Evolutionary conservation across 2,329 filamentous ascomycete species (phyloP), one percentile per base, ranked within the genome.

Genomic region (Fusarium drepaniforme): DNA sequence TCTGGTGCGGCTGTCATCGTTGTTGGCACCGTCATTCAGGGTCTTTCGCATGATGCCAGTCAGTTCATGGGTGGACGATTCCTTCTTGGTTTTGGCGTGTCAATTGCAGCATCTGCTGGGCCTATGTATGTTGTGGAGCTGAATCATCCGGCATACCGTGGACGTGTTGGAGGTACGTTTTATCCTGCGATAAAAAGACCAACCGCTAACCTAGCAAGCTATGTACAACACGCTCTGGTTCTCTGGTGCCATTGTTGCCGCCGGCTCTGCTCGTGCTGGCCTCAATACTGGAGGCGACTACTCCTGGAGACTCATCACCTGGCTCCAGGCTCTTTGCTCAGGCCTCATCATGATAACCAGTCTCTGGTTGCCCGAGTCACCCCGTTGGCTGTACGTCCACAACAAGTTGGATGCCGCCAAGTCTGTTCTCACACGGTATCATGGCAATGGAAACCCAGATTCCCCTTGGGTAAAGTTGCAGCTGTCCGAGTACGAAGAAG

Each of bases 71-170:
- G 85, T 8, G 88, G 88, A 4, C 86, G 88, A 28, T 90, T 91
- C 72, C 79, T 90, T 5, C 86, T 91, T 0, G 89, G 89, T 21
- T 90, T 91, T 64, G 85, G 85, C 18, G 83, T 85, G 8, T 82
- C 83, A 15, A 84, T 85, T 62, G 82, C 82, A 25, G 83, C 82
- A 1, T 83, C 83, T 1, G 81, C 83, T 6, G 84, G 83, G 6
- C 84, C 84, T 2, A 83, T 81, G 1, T 85, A 85, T 58, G 83
- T 84, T 8, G 79, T 84, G 12, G 88, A 90, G 77, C 83, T 90
- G 77, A 86, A 88, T 0, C 88, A 90, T 73, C 88, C 88, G 11
- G 44, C 44, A 16, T 46, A 46, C 7, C 44, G 44, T 25, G 44
- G 44, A 46, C 44, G 44, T 5, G 44, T 46, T 46, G 44, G 44